A percentile compares a stretch with the other conserved stretches of the same genome.
These are phyloP conservation scores for Xylariomycetidae sp. DNA, from an alignment of 2,329 filamentous ascomycete species.

Conservation along the genomic window DNA sequence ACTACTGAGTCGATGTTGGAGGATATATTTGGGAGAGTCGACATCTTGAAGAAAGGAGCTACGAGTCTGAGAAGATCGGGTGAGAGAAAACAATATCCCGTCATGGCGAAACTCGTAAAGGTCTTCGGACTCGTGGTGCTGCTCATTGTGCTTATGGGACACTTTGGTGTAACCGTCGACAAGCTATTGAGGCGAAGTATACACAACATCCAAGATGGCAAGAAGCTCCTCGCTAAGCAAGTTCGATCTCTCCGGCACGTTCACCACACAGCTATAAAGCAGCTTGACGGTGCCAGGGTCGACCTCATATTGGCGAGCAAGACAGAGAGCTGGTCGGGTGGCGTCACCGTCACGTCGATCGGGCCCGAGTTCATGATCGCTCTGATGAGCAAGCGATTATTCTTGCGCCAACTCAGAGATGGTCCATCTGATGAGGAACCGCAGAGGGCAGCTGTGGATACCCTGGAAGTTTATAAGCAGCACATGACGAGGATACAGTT, in stretches of 20 bases:
- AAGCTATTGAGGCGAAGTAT: conserved; percentile 1
- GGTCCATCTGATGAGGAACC: too few species aligned
- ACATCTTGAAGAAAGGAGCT: conserved; percentile 3
- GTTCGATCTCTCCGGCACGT: neutral
- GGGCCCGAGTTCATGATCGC: conserved; percentile 9
- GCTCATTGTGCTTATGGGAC: conserved; percentile 2
- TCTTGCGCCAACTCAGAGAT: conserved; percentile 5
- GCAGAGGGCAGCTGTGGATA: conserved; percentile 1
- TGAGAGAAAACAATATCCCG: conserved; percentile 3
- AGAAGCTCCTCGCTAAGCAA: neutral
- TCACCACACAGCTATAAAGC: conserved; percentile 2
- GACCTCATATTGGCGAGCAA: conserved; percentile 7
- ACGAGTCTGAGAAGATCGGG: neutral
- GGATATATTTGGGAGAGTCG: neutral
- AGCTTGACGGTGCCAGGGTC: conserved; percentile 5
- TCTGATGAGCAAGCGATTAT: conserved; percentile 6
- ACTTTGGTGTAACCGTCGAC: conserved; percentile 1
- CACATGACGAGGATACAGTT: conserved; percentile 7
- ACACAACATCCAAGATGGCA: neutral
- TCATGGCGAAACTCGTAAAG: conserved; percentile 7
- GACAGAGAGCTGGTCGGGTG: conserved; percentile 1
- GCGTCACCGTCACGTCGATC: conserved; percentile 5
- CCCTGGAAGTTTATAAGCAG: conserved; percentile 5
- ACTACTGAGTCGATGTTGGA: conserved; percentile 1
- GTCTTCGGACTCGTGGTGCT: conserved; percentile 6